phyloP scores from a whole-genome alignment of 257 asterid species.

The Lithospermum erythrorhizon region DNA sequence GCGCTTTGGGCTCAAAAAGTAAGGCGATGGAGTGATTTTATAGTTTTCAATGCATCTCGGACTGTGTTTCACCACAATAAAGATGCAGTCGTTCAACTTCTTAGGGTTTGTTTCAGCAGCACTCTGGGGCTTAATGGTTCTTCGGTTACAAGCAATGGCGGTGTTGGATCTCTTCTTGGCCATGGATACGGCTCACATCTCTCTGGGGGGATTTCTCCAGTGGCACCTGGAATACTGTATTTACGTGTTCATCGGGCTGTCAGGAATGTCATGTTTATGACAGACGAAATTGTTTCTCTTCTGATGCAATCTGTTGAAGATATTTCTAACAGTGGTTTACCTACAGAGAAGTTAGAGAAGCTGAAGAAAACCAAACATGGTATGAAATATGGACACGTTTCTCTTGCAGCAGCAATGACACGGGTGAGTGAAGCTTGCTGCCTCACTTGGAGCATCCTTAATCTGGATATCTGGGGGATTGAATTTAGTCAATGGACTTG shows the following conservation, averaged over 20 bases:
- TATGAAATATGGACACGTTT: conserved; percentile 65
- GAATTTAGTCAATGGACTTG: conserved; percentile 44
- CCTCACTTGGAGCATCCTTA: conserved; percentile 76
- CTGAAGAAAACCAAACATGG: conserved; percentile 46
- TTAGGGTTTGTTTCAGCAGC: conserved; percentile 67
- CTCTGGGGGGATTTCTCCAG: conserved; percentile 61
- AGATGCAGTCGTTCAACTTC: conserved; percentile 88
- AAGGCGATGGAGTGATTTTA: conserved; percentile 85
- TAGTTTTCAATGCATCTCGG: conserved; percentile 75
- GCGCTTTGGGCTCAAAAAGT: conserved; percentile 91
- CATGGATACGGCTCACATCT: conserved; percentile 86
- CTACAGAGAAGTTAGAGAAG: conserved; percentile 45
- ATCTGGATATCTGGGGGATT: conserved; percentile 84
- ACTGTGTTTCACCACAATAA: conserved; percentile 76
- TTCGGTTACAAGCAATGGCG: conserved; percentile 45
- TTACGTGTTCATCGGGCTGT: conserved; percentile 79
- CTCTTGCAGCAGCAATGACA: conserved; percentile 62
- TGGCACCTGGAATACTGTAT: conserved; percentile 92
- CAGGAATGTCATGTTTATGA: conserved; percentile 53
- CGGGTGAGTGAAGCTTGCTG: conserved; percentile 80
- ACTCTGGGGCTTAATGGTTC: conserved; percentile 58
- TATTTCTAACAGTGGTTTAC: conserved; percentile 45
- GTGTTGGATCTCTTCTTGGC: conserved; percentile 93
- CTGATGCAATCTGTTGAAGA: conserved; percentile 70
- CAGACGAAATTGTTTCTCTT: conserved; percentile 69